A percentile compares a stretch with the other conserved stretches of the same genome.
Conservation (phyloP, 139 green algal species). For the Chlorella ohadii region DNA sequence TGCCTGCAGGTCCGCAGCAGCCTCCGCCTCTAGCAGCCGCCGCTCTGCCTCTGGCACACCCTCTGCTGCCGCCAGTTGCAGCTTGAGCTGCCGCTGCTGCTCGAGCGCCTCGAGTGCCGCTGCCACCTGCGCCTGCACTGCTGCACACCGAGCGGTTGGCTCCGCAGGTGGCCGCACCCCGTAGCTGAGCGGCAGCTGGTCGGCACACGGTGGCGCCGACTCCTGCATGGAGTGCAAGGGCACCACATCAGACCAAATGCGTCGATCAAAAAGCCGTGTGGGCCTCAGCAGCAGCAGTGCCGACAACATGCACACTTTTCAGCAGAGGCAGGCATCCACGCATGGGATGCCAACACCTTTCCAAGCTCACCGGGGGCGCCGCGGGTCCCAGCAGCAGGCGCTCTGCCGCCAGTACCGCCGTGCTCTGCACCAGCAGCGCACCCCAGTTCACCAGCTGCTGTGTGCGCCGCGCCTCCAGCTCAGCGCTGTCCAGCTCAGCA, state of each 20-base stretch:
- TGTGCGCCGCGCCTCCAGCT: constrained; percentile 12
- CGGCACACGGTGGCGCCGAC: neutral
- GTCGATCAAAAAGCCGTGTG: too few relatives aligned
- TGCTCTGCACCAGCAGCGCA: constrained; percentile 10
- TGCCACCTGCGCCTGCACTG: neutral
- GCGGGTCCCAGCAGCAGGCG: constrained; percentile 26
- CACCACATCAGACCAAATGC: too few relatives aligned
- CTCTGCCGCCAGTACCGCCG: neutral
- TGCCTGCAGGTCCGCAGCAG: constrained; percentile 22
- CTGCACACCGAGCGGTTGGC: neutral
- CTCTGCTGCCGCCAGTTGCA: neutral
- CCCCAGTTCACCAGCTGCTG: constrained; percentile 12
- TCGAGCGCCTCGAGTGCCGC: neutral
- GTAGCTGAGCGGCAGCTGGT: constrained; percentile 6
- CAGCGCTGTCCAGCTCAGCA: constrained; percentile 16
- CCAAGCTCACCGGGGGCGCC: neutral
- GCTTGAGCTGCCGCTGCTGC: constrained; percentile 9
- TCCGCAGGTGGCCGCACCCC: neutral
- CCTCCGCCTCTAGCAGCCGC: constrained; percentile 8
- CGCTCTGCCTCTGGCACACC: neutral
- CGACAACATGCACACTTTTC: too few relatives aligned
- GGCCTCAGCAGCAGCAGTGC: too few relatives aligned
- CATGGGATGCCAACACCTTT: neutral
- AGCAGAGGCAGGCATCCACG: too few relatives aligned
- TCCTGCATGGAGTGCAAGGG: neutral